A percentile compares a stretch with the other conserved stretches of the same genome.
Evolutionary conservation across 768 basidiomycete species (phyloP).

Genomic region (Coprinopsis marcescibilis): DNA sequence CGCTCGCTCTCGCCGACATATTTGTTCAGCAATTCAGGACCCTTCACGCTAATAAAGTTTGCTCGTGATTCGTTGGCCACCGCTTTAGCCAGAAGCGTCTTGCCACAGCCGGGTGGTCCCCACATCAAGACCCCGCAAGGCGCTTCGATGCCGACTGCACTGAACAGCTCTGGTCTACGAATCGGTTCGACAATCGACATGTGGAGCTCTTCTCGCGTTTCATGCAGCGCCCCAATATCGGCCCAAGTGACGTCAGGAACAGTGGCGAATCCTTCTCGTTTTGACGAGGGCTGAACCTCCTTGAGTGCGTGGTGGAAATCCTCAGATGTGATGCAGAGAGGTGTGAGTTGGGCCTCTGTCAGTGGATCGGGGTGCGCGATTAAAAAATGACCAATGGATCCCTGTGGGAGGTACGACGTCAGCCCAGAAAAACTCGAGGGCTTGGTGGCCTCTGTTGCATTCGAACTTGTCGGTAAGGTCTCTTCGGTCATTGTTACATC

Average conservation of each 20-base stretch:
- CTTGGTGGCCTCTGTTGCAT: slow-evolving; percentile 16
- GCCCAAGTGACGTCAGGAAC: slow-evolving; percentile 95
- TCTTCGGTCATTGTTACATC: slow-evolving; percentile 43
- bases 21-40: slow-evolving; percentile 97
- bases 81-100: slow-evolving; percentile 95
- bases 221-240: slow-evolving; percentile 89
- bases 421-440: slow-evolving; percentile 20
- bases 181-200: slow-evolving; percentile 99
- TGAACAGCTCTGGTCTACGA: slow-evolving; percentile 82
- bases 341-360: slow-evolving; percentile 69
- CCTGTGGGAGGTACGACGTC: slow-evolving; percentile 28
- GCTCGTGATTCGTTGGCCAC: slow-evolving; percentile 95
- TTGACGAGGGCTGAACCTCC: slow-evolving; percentile 91
- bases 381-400: slow-evolving; percentile 88
- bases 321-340: slow-evolving; percentile 70
- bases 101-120: slow-evolving; percentile 98
- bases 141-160: slow-evolving; percentile 81
- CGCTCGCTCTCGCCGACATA: slow-evolving; percentile 97
- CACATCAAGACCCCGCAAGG: slow-evolving; percentile 94
- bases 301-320: slow-evolving; percentile 83
- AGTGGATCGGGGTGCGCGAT: slow-evolving; percentile 80
- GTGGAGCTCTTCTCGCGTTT: slow-evolving; percentile 83
- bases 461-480: slow-evolving; percentile 7
- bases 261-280: slow-evolving; percentile 96
- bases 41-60: slow-evolving; percentile 97